These are phyloP conservation scores for Dryadomyces quercivorus DNA, from an alignment of 2,329 filamentous ascomycete genomes.

Conservation along the genomic window DNA sequence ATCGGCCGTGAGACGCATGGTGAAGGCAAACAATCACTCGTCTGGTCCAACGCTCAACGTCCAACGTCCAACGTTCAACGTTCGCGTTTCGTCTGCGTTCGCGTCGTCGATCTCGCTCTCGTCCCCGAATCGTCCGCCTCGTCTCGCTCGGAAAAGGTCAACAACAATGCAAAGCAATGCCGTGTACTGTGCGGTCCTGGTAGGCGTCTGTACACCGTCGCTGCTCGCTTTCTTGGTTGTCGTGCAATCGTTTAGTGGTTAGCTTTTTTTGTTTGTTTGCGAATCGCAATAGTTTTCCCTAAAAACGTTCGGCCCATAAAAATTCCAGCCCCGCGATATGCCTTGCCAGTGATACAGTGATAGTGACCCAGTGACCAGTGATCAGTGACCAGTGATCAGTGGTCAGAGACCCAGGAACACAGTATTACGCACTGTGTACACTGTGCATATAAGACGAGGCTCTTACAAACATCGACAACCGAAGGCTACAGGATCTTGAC, in stretches of 20 bases:
- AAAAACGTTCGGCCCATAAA: not conserved
- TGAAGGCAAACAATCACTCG: constrained; percentile 14
- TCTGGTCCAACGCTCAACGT: not conserved
- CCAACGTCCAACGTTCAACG: not conserved
- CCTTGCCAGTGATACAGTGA: no score
- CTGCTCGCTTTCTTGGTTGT: not conserved
- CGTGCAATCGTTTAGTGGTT: not conserved
- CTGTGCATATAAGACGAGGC: not conserved
- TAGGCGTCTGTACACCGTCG: not conserved
- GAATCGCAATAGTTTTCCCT: not conserved
- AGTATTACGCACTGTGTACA: not conserved
- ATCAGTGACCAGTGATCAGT: no score
- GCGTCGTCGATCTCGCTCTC: not conserved
- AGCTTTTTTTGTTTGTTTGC: not conserved
- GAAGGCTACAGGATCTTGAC: no score
- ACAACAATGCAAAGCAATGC: no score
- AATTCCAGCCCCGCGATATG: constrained; percentile 3
- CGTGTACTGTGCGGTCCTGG: no score
- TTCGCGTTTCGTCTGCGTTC: not conserved
- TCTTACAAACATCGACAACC: no score
- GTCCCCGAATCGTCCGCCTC: no score
- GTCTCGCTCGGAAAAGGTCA: no score
- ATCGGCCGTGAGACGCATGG: constrained; percentile 91
- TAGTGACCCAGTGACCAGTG: no score
- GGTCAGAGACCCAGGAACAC: no score